A percentile compares a stretch with the other conserved stretches of the same genome.
Conservation (phyloP, 176 grass and related monocot species). For the Aegilops longissima region DNA sequence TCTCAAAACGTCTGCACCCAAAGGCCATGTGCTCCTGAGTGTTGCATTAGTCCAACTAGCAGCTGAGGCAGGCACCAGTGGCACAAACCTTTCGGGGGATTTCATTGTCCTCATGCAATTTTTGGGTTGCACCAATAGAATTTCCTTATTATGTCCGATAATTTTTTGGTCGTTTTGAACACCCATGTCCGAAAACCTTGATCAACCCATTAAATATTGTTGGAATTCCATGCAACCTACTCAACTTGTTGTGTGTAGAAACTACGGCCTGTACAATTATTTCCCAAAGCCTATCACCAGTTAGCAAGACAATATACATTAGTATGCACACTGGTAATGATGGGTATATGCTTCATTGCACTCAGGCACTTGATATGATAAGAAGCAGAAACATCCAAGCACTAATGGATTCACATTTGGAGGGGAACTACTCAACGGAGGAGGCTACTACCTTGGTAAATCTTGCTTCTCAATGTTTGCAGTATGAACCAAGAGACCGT, state of each 20-base stretch:
- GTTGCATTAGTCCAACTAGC: not conserved
- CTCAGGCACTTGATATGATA: conserved; percentile 89
- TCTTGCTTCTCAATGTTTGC: conserved; percentile 83
- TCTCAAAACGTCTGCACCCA: too few relatives aligned
- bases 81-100: not conserved
- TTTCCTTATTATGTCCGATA: not conserved
- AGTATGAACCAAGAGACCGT: conserved; percentile 82
- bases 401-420: conserved; percentile 93
- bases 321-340: conserved; percentile 7
- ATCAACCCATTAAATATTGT: not conserved
- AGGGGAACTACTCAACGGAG: conserved; percentile 77
- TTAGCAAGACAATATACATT: not conserved
- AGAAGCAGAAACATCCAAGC: conserved; percentile 71
- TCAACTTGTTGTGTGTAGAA: not conserved
- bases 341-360: conserved; percentile 9
- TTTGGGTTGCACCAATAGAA: not conserved
- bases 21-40: not conserved
- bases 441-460: conserved; percentile 88
- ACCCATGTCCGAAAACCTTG: not conserved
- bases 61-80: not conserved
- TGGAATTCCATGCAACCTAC: not conserved
- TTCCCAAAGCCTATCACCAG: not conserved
- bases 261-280: not conserved
- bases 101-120: not conserved
- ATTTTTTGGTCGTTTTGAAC: not conserved